These are phyloP conservation scores for Ophiognomonia clavigignenti-juglandacearum DNA, from an alignment of 2,329 filamentous ascomycete genomes.

Conservation along the genomic window DNA sequence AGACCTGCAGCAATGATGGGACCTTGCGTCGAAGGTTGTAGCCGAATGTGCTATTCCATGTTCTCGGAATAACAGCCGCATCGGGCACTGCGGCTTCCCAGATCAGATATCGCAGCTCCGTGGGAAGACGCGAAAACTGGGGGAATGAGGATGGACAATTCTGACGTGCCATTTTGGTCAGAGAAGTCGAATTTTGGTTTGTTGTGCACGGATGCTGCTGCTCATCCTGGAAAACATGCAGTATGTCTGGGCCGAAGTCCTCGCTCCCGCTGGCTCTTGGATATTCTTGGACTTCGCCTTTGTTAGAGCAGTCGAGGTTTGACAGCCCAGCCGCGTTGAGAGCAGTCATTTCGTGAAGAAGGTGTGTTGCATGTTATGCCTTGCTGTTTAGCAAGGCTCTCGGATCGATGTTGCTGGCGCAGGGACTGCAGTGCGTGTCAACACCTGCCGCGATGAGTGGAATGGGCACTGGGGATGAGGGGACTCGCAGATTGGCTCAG, in stretches of 20 bases:
- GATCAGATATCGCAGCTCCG: slow-evolving; percentile 11
- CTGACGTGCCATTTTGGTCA: not conserved
- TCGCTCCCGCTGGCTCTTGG: not conserved
- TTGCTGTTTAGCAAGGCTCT: no score
- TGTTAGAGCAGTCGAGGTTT: not conserved
- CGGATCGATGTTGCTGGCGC: no score
- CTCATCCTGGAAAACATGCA: slow-evolving; percentile 9
- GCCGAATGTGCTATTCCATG: slow-evolving; percentile 13
- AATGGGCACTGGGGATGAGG: no score
- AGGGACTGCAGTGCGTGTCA: no score
- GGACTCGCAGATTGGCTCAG: no score
- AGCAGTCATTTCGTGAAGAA: not conserved
- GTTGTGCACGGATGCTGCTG: no score
- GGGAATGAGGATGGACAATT: not conserved
- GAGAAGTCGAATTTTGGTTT: no score
- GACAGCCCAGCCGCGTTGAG: not conserved
- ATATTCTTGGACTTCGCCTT: not conserved
- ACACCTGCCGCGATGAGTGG: no score
- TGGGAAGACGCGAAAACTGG: slow-evolving; percentile 5
- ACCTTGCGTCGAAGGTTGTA: slow-evolving; percentile 12
- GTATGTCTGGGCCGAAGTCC: slow-evolving; percentile 9
- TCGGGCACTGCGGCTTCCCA: slow-evolving; percentile 16
- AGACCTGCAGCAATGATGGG: slow-evolving; percentile 15
- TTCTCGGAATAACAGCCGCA: slow-evolving; percentile 8
- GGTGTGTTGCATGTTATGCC: no score